Percentiles rank a stretch among this genome's conserved stretches.
Conservation (phyloP, 257 asterid genomes). For the Solanum dulcamara region DNA sequence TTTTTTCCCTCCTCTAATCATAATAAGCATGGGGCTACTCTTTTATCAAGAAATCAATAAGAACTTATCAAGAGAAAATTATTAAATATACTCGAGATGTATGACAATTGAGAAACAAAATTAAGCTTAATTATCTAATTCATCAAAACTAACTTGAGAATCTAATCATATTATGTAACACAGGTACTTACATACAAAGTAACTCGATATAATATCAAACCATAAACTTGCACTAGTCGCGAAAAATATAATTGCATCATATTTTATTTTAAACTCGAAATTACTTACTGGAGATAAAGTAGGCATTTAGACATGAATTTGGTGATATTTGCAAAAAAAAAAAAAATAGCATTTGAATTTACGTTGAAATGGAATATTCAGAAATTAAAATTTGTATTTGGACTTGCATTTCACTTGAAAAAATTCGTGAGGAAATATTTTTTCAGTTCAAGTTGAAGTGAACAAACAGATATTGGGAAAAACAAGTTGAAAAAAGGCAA, state of each 20-base stretch:
- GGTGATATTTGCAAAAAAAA: too few species aligned
- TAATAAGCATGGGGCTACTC: not conserved
- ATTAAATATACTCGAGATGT: not conserved
- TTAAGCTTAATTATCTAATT: not conserved
- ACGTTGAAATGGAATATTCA: too few species aligned
- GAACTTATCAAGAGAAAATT: not conserved
- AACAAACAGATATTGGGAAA: too few species aligned
- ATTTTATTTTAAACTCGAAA: not conserved
- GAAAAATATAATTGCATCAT: not conserved
- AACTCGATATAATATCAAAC: not conserved
- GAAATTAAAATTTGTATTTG: too few species aligned
- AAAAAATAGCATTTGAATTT: too few species aligned
- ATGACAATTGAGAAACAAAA: not conserved
- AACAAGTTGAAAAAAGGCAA: too few species aligned
- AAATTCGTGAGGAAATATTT: too few species aligned
- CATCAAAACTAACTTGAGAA: not conserved
- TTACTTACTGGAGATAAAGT: not conserved
- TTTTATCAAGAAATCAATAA: not conserved
- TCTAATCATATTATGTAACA: not conserved
- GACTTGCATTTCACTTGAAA: too few species aligned
- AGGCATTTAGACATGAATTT: too few species aligned
- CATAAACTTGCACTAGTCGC: not conserved
- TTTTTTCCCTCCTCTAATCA: not conserved
- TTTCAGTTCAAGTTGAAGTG: too few species aligned
- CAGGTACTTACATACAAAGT: not conserved